Base-by-base conservation (phyloP, 345 rosid genomes). In the Noccaea bulbosa region DNA sequence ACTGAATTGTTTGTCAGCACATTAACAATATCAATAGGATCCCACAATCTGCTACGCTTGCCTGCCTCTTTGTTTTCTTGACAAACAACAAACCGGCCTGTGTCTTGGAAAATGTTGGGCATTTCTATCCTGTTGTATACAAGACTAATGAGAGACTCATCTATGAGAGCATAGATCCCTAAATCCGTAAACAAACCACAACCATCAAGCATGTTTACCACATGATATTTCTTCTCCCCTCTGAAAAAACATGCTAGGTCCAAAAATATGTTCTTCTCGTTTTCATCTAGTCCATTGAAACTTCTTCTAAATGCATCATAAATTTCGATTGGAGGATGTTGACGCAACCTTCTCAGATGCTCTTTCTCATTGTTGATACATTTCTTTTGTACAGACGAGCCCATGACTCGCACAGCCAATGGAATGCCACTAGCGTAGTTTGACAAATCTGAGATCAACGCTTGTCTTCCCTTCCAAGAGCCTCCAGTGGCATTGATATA, bases 181-280 rank as follows among this genome's bases (percentile, higher is more conserved):
- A 60, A 41, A 52, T 59, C 33, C 11, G 73, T 27, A 43, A 8
- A 8, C 1, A 10, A 8, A 12, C 70, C 67, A n/a, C 74, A 71
- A 32, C 40, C 67, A 11, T 73, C 81, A 4, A 80, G 71, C 2
- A 80, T 49, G 5, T 47, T 16, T 11, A 5, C 54, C 20, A 80
- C 72, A 14, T 0, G 2, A n/a, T 78, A 30, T 33, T 3, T 54
- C 0, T 37, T 4, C 9, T 38, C 51, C 8, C 79, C 77, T 11
- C 39, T 69, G 8, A 80, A 80, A 43, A 81, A 81, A 62, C 82
- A 80, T 24, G 81, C 82, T 0, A 84, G 53, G 45, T 82, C 86
- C 12, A 80, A 65, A 78, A 82, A 78, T 5, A 65, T 62, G 8
- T 11, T 37, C 69, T 78, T 67, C 27, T 61, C 75, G 2, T 69